Percentiles rank a stretch among this genome's conserved stretches.
Conservation (phyloP, 139 green algal genomes). For the Asterochloris erici region DNA sequence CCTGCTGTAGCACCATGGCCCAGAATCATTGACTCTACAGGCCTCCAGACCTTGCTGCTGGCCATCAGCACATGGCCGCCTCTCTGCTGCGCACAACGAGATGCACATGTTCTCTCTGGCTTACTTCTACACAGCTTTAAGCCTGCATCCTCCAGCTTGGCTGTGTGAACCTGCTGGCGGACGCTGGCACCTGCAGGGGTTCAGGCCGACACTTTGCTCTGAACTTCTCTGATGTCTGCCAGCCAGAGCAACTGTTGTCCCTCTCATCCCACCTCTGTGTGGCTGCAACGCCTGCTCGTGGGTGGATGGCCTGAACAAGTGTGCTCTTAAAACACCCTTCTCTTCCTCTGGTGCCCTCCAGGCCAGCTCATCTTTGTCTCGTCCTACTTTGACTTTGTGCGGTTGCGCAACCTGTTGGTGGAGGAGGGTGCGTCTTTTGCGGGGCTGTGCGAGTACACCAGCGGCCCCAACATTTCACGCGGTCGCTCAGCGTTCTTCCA, state of each 20-base stretch:
- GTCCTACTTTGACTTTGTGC: slow-evolving; percentile 96
- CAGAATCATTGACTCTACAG: no score
- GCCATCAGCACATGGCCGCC: no score
- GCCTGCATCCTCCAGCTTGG: no score
- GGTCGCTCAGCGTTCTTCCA: slow-evolving; percentile 75
- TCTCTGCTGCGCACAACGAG: no score
- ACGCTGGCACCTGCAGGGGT: no score
- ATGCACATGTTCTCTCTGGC: no score
- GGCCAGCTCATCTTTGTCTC: slow-evolving; percentile 80
- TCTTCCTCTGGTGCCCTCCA: slow-evolving; percentile 4
- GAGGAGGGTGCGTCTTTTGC: slow-evolving; percentile 52
- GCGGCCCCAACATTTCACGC: slow-evolving; percentile 56
- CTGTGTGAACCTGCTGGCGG: no score
- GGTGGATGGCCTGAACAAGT: not conserved
- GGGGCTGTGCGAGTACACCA: slow-evolving; percentile 79
- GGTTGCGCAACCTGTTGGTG: slow-evolving; percentile 62
- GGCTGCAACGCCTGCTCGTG: slow-evolving; percentile 61
- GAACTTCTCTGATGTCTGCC: not conserved
- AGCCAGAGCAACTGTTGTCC: slow-evolving; percentile 73
- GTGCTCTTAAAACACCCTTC: not conserved
- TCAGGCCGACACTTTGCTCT: no score
- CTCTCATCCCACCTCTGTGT: slow-evolving; percentile 94
- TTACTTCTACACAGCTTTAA: no score
- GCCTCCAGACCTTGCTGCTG: no score
- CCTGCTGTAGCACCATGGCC: no score